Evolutionary conservation across 306 rosid genomes (phyloP).

Genomic region (Pterocarpus santalinus): DNA sequence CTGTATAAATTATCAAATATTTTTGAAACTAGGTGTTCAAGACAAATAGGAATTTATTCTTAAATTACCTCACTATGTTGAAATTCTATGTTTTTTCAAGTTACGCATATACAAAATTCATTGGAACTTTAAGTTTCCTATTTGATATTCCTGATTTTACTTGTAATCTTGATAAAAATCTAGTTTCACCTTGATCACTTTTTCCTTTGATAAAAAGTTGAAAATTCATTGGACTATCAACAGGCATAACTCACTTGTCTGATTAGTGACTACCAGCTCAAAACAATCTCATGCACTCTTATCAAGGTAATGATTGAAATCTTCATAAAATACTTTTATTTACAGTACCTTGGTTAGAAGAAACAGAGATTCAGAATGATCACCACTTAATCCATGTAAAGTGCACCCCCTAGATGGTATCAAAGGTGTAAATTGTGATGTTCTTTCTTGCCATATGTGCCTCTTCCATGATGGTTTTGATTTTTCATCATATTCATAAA

Average conservation of each 20-base stretch:
- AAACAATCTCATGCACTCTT: not conserved
- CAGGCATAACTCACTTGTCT: not conserved
- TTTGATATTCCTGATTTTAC: slow-evolving; percentile 13
- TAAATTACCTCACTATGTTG: not conserved
- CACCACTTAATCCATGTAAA: slow-evolving; percentile 66
- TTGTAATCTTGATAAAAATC: slow-evolving; percentile 5
- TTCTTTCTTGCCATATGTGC: slow-evolving; percentile 79
- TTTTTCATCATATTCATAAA: slow-evolving; percentile 80
- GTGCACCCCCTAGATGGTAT: slow-evolving; percentile 64
- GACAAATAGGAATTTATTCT: slow-evolving; percentile 10
- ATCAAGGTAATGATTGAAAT: slow-evolving; percentile 5
- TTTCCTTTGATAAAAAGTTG: not conserved
- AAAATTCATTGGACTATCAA: not conserved
- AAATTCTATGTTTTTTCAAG: slow-evolving; percentile 23
- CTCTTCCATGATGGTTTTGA: slow-evolving; percentile 94
- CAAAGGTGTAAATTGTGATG: slow-evolving; percentile 57
- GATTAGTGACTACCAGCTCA: not conserved
- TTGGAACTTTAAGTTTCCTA: not conserved
- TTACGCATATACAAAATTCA: not conserved
- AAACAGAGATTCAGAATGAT: slow-evolving; percentile 80
- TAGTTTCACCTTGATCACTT: not conserved
- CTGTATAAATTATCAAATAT: slow-evolving; percentile 51
- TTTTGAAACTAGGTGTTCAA: slow-evolving; percentile 23
- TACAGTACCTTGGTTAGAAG: slow-evolving; percentile 85
- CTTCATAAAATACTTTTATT: not conserved